Percentiles rank a stretch among this genome's conserved stretches.
These are phyloP conservation scores for Fraxinus pennsylvanica DNA, from an alignment of 257 asterid species.

Conservation along the genomic window DNA sequence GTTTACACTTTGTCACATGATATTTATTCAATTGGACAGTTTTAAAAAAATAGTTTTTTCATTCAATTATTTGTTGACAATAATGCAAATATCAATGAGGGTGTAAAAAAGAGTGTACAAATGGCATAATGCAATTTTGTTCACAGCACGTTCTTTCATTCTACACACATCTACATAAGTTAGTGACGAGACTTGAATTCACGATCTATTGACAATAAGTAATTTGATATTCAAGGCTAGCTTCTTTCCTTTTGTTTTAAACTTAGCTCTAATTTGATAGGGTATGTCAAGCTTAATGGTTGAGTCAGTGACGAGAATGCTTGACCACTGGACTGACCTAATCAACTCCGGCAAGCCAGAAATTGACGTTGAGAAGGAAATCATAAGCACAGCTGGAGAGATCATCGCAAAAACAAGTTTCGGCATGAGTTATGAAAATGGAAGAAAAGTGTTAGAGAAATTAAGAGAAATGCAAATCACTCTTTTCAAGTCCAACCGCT, in stretches of 20 bases:
- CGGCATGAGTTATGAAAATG: constrained; percentile 59
- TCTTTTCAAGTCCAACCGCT: constrained; percentile 69
- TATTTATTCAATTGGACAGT: too few relatives aligned
- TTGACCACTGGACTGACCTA: constrained; percentile 57
- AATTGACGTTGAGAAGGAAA: constrained; percentile 72
- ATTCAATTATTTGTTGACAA: too few relatives aligned
- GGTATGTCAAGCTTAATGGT: constrained; percentile 75
- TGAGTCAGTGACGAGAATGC: constrained; percentile 61
- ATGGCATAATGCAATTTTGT: too few relatives aligned
- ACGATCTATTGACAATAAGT: neutral
- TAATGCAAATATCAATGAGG: too few relatives aligned
- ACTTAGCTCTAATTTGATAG: constrained; percentile 29
- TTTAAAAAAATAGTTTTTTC: too few relatives aligned
- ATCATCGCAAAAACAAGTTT: constrained; percentile 78
- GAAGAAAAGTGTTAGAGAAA: constrained; percentile 58
- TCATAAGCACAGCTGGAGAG: constrained; percentile 69
- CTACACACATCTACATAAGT: too few relatives aligned
- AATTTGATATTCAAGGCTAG: neutral
- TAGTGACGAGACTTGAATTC: neutral
- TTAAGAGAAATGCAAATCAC: constrained; percentile 64
- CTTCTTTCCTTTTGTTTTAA: neutral
- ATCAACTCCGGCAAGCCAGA: constrained; percentile 52
- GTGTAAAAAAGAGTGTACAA: too few relatives aligned
- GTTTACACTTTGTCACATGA: too few relatives aligned
- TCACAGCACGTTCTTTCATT: too few relatives aligned